A percentile compares a stretch with the other conserved stretches of the same genome.
These are phyloP conservation scores for Penicillium soppii DNA, from an alignment of 495 filamentous ascomycete genomes.

Conservation along the genomic window DNA sequence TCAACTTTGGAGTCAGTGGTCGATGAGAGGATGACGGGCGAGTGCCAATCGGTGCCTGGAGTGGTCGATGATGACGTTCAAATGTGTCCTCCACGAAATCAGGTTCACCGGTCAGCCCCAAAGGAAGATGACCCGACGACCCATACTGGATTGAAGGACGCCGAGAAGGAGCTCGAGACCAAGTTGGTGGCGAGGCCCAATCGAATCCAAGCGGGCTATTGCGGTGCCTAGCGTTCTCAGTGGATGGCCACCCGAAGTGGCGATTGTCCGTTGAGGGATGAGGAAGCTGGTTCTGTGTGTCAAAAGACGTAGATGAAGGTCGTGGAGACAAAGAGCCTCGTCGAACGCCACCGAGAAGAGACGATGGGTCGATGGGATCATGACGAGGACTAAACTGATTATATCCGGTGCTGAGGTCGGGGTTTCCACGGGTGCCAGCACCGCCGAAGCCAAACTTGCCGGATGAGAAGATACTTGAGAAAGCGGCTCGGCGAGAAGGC, in stretches of 20 bases:
- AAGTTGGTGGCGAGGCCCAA: constrained; percentile 55
- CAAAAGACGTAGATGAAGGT: constrained; percentile 76
- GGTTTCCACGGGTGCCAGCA: constrained; percentile 41
- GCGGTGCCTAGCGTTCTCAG: constrained; percentile 50
- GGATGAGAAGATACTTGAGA: constrained; percentile 47
- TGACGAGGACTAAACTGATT: constrained; percentile 62
- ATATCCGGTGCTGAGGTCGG: constrained; percentile 49
- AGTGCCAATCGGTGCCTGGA: constrained; percentile 56
- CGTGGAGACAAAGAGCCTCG: constrained; percentile 69
- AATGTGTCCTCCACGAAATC: constrained; percentile 45
- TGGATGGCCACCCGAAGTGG: constrained; percentile 62
- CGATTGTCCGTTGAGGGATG: constrained; percentile 78
- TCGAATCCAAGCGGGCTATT: constrained; percentile 55
- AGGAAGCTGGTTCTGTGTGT: constrained; percentile 61
- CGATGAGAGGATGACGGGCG: constrained; percentile 54
- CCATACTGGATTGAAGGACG: constrained; percentile 57
- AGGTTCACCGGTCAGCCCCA: constrained; percentile 47
- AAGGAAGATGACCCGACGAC: constrained; percentile 53
- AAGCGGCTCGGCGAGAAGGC: constrained; percentile 42
- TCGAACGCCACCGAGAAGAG: constrained; percentile 51
- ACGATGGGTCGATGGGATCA: constrained; percentile 56
- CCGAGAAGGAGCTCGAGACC: constrained; percentile 57
- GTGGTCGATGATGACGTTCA: constrained; percentile 44
- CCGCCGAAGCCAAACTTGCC: constrained; percentile 42
- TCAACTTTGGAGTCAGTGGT: constrained; percentile 57